Conservation (phyloP, 1,284 basidiomycete species). For the Singerocomus inundabilis region DNA sequence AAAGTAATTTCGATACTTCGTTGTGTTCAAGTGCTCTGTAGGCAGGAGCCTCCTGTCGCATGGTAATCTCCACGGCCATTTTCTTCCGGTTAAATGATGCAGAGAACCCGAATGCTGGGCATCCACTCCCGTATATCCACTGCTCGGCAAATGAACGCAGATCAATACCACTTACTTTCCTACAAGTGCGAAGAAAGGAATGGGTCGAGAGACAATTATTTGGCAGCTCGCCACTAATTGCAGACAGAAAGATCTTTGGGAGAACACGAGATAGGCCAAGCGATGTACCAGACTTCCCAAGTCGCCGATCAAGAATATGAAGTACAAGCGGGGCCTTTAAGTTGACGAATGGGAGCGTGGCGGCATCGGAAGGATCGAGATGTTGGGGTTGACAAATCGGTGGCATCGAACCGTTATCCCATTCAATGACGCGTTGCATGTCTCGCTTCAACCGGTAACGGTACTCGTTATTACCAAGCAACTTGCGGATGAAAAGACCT, state of each 20-base stretch:
- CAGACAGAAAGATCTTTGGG: conserved; percentile 93
- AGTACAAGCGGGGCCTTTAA: conserved; percentile 94
- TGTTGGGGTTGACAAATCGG: conserved; percentile 92
- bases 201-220: conserved; percentile 89
- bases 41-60: conserved; percentile 87
- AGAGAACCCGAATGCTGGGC: conserved; percentile 86
- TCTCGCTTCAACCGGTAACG: conserved; percentile 95
- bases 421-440: conserved; percentile 88
- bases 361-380: conserved; percentile 79
- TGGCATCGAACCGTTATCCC: conserved; percentile 88
- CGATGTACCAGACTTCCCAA: conserved; percentile 94
- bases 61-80: conserved; percentile 95
- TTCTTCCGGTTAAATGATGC: conserved; percentile 97
- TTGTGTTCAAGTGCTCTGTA: conserved; percentile 65
- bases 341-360: conserved; percentile 84
- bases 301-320: conserved; percentile 90
- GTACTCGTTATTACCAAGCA: conserved; percentile 97
- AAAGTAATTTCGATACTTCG: conserved; percentile 62
- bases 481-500: conserved; percentile 81
- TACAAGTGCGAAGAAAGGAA: conserved; percentile 87
- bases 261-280: conserved; percentile 93
- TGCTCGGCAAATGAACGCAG: conserved; percentile 91
- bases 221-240: conserved; percentile 87
- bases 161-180: conserved; percentile 92
- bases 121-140: conserved; percentile 98